Evolutionary conservation across 129 eudicot species (phyloP), one percentile per base, ranked within the genome.

Genomic region (Flaveria sonorensis): DNA sequence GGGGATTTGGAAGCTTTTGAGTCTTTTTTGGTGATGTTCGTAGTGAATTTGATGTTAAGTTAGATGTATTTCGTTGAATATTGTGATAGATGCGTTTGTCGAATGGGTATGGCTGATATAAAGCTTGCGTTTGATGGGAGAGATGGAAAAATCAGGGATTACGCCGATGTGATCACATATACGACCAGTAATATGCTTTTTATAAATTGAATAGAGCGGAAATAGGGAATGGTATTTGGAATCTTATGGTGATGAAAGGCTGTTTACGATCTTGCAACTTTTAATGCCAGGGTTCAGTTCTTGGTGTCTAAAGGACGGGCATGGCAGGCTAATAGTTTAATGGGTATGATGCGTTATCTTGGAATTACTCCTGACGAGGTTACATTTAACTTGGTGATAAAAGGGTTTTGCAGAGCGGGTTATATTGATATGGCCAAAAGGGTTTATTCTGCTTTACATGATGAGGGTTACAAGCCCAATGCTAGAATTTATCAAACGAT

Each of bases 161-260:
- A 45, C 2, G 40, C 92, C 98, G 98, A 92, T 83, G 98, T 92
- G 78, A 48, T 88, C 60, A 84, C 98, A 1, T 92, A 85, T 40
- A 92, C 96, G 0, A 88, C 96, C 0, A 90, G 90, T 59, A 90
- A 71, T 84, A 92, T 6, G 84, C 94, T 2, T 86, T 82, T 77
- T 92, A 88, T 81, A 90, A 88, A 77, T 52, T 68, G 9, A 83
- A 83, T 55, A 81, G 76, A 12, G 83, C 79, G 14, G 86, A 79
- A 77, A 83, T 92, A 75, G 98, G 87, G 28, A 88, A 92, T 71
- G 98, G 98, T 11, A 60, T 92, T 70, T 92, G 98, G 98, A 92
- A 90, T 62, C 85, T 88, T 46, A 92, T 92, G 98, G 82, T 92
- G 48, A 80, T 68, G 73, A 90, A 76, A 56, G 96, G 94, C 4